Conservation (phyloP, 805 yeast species). For the Ogataea neopini region DNA sequence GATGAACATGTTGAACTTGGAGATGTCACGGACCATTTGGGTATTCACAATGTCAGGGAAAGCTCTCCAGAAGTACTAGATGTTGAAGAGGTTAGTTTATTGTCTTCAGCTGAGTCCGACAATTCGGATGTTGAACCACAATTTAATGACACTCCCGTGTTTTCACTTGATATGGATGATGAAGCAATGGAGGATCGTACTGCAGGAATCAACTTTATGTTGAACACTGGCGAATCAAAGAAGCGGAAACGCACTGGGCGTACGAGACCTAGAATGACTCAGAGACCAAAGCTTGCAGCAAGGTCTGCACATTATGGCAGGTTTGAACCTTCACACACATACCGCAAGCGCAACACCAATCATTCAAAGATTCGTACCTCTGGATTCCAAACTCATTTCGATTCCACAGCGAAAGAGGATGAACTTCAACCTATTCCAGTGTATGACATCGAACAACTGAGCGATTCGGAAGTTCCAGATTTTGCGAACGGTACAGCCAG, state of each 20-base stretch:
- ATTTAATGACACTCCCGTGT: neutral
- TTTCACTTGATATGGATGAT: constrained; percentile 12
- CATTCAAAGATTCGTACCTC: neutral
- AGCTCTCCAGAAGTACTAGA: constrained; percentile 6
- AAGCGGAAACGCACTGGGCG: neutral
- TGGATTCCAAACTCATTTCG: neutral
- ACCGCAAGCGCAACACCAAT: neutral
- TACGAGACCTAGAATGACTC: neutral
- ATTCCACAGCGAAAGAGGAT: neutral
- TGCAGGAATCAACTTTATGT: constrained; percentile 33
- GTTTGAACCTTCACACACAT: neutral
- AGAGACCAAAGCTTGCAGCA: neutral
- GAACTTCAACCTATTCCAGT: neutral
- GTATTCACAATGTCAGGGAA: neutral
- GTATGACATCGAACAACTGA: neutral
- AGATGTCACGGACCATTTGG: constrained; percentile 1
- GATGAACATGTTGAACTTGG: constrained; percentile 12
- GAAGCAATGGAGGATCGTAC: constrained; percentile 30
- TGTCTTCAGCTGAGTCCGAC: constrained; percentile 18
- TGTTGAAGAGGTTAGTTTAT: constrained; percentile 10
- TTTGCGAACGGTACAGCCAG: neutral
- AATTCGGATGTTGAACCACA: constrained; percentile 6
- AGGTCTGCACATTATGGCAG: neutral
- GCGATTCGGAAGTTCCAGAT: neutral
- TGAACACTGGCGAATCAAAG: constrained; percentile 9